phyloP scores from a whole-genome alignment of 768 basidiomycete species.

The Boletus bicolor region DNA sequence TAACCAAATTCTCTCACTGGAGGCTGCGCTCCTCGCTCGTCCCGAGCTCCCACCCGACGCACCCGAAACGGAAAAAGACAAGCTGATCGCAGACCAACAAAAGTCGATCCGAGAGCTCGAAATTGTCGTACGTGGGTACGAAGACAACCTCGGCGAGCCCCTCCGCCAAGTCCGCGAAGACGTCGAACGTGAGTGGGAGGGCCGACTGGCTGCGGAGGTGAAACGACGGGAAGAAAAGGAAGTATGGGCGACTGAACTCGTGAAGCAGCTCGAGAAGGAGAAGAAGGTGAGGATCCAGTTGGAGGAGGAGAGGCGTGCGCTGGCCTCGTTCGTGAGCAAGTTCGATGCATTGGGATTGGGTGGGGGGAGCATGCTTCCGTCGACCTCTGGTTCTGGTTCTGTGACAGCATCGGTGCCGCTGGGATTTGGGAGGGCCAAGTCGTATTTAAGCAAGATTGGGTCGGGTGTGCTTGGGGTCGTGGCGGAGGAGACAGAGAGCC shows the following conservation, averaged over 20 bases:
- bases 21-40: slow-evolving; percentile 69
- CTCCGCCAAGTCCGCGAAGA: slow-evolving; percentile 64
- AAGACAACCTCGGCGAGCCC: slow-evolving; percentile 70
- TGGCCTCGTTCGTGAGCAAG: slow-evolving; percentile 77
- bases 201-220: slow-evolving; percentile 55
- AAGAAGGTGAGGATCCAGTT: slow-evolving; percentile 64
- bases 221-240: slow-evolving; percentile 65
- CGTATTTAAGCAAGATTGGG: slow-evolving; percentile 40
- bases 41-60: slow-evolving; percentile 65
- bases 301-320: slow-evolving; percentile 74
- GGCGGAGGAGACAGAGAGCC: slow-evolving; percentile 43
- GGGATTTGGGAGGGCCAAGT: slow-evolving; percentile 44
- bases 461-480: slow-evolving; percentile 23
- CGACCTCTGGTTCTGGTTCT: slow-evolving; percentile 20
- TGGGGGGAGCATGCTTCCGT: slow-evolving; percentile 32
- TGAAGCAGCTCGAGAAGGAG: slow-evolving; percentile 75
- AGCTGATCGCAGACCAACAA: slow-evolving; percentile 65
- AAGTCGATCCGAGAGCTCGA: slow-evolving; percentile 80
- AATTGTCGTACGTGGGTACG: slow-evolving; percentile 64
- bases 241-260: slow-evolving; percentile 70
- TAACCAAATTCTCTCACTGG: slow-evolving; percentile 79
- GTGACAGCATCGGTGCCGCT: neutral
- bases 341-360: slow-evolving; percentile 72
- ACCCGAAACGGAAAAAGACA: slow-evolving; percentile 71
- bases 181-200: slow-evolving; percentile 71